Percentiles rank a stretch among this genome's conserved stretches.
phyloP scores from a whole-genome alignment of 78 protist genomes.

The Speleostelium caveatum region DNA sequence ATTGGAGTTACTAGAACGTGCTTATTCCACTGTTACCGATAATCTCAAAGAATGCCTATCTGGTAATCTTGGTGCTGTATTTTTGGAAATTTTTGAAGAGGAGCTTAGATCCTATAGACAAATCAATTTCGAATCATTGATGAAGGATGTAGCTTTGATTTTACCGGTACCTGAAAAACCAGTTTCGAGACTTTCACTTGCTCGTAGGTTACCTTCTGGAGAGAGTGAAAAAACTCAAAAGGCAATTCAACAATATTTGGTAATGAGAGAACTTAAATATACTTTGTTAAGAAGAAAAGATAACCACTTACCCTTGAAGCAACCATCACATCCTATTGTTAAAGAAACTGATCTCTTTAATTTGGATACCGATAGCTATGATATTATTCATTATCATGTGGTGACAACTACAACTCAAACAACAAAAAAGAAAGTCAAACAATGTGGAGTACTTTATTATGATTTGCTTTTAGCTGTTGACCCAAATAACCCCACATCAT shows the following conservation, averaged over 20 bases:
- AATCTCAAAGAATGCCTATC: conserved; percentile 50
- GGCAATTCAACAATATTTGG: conserved; percentile 72
- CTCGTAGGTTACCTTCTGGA: conserved; percentile 77
- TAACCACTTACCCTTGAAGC: conserved; percentile 57
- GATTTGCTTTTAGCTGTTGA: conserved; percentile 47
- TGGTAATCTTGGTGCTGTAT: conserved; percentile 40
- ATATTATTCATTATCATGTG: conserved; percentile 45
- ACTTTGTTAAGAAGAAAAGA: conserved; percentile 63
- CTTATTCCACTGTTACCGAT: conserved; percentile 45
- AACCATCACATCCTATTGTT: conserved; percentile 42
- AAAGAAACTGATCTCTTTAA: conserved; percentile 44
- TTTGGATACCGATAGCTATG: conserved; percentile 30
- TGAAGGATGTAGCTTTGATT: conserved; percentile 56
- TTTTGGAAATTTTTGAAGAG: conserved; percentile 83
- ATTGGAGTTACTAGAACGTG: conserved; percentile 49
- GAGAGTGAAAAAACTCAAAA: conserved; percentile 81
- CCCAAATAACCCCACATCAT: neutral
- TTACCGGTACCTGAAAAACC: conserved; percentile 72
- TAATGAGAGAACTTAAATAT: conserved; percentile 72
- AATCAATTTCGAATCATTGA: conserved; percentile 32
- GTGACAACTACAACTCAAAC: neutral
- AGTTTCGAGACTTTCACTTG: conserved; percentile 35
- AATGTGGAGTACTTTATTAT: conserved; percentile 44
- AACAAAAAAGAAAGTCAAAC: conserved; percentile 32
- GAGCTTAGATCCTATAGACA: conserved; percentile 68